A percentile compares a stretch with the other conserved stretches of the same genome.
These are phyloP conservation scores for Boletales sp. DNA, from an alignment of 768 basidiomycete species.

Conservation along the genomic window DNA sequence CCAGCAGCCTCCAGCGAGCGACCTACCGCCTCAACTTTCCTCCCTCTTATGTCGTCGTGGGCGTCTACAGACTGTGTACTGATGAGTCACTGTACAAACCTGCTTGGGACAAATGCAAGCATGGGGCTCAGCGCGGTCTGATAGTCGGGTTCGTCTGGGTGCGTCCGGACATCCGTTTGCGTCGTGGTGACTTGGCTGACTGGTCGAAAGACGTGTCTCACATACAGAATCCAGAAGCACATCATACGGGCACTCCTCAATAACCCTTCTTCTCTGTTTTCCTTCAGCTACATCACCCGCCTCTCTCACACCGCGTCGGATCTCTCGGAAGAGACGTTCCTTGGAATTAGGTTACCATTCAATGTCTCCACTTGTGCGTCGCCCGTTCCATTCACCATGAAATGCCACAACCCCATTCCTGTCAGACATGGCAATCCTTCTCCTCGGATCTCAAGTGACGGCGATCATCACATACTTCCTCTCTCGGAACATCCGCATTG, in stretches of 20 bases:
- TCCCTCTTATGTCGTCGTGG: slow-evolving; percentile 81
- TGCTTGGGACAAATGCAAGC: slow-evolving; percentile 81
- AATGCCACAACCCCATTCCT: background rate
- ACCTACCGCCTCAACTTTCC: slow-evolving; percentile 66
- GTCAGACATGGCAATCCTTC: slow-evolving; percentile 69
- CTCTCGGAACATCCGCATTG: slow-evolving; percentile 75
- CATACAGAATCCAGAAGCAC: slow-evolving; percentile 67
- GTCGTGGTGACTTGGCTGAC: background rate
- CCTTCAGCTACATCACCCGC: slow-evolving; percentile 23
- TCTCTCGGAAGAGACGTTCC: slow-evolving; percentile 46
- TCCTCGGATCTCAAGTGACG: slow-evolving; percentile 72
- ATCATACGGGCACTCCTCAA: slow-evolving; percentile 45
- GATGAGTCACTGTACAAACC: slow-evolving; percentile 68
- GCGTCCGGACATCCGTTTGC: slow-evolving; percentile 14
- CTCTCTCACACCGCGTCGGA: slow-evolving; percentile 27
- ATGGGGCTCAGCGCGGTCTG: slow-evolving; percentile 68
- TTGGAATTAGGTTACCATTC: slow-evolving; percentile 67
- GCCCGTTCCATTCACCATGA: background rate
- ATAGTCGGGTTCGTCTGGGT: slow-evolving; percentile 73
- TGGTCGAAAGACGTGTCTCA: slow-evolving; percentile 50
- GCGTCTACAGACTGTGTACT: slow-evolving; percentile 76
- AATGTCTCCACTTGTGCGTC: slow-evolving; percentile 62
- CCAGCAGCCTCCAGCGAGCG: slow-evolving; percentile 48
- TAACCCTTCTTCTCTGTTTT: slow-evolving; percentile 27
- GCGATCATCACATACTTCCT: slow-evolving; percentile 80